A percentile compares a stretch with the other conserved stretches of the same genome.
These are phyloP conservation scores for Botrytis fabae DNA, from an alignment of 2,329 filamentous ascomycete genomes.

Conservation along the genomic window DNA sequence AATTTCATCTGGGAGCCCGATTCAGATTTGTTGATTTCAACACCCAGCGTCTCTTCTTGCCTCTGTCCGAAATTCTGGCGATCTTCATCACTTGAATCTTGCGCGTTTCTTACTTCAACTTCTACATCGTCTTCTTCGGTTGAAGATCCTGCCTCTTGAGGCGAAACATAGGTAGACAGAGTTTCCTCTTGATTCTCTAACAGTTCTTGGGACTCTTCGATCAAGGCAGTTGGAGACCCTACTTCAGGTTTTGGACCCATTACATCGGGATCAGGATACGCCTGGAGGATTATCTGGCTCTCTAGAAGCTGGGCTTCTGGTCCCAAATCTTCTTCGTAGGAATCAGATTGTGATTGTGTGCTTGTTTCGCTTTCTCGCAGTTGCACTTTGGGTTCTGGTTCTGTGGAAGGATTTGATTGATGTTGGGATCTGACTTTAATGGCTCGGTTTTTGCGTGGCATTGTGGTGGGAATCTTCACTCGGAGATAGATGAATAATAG, in stretches of 20 bases:
- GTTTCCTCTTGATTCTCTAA: neutral
- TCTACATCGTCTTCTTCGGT: neutral
- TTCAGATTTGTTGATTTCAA: neutral
- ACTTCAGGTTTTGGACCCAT: neutral
- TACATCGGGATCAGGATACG: neutral
- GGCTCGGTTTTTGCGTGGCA: neutral
- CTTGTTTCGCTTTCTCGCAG: neutral
- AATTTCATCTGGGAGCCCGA: neutral
- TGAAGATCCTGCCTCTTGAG: accelerated
- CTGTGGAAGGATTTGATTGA: neutral
- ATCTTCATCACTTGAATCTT: neutral
- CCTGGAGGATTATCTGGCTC: neutral
- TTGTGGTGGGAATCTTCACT: neutral
- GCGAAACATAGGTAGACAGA: neutral
- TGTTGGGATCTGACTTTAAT: neutral
- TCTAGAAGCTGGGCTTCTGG: neutral
- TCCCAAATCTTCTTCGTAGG: neutral
- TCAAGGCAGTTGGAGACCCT: neutral
- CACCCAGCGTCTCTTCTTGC: neutral
- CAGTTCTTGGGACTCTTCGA: neutral
- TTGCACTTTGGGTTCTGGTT: neutral
- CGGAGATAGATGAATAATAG: neutral
- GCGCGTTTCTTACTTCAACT: neutral
- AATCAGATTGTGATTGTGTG: neutral
- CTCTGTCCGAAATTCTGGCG: neutral